These are phyloP conservation scores for Colletotrichum sp. DNA, from an alignment of 2,329 filamentous ascomycete species.

Conservation along the genomic window DNA sequence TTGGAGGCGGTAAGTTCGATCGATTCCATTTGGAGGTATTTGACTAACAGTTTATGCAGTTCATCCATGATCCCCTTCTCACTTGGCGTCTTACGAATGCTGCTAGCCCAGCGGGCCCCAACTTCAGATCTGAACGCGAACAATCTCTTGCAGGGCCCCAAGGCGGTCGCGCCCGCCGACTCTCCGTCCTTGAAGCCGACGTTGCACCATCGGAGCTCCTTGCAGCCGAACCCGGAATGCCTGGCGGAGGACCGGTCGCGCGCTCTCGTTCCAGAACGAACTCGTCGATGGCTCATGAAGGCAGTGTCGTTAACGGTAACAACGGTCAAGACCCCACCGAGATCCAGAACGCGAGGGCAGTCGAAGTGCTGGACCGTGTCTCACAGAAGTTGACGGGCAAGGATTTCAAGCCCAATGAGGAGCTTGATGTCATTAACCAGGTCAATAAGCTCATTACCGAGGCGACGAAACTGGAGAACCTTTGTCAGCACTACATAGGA, in stretches of 20 bases:
- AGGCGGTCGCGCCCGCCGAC: slow-evolving; percentile 62
- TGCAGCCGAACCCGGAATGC: slow-evolving; percentile 43
- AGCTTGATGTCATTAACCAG: slow-evolving; percentile 84
- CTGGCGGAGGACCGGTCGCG: slow-evolving; percentile 46
- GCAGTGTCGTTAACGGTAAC: slow-evolving; percentile 40
- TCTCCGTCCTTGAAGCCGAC: slow-evolving; percentile 72
- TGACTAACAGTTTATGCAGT: slow-evolving; percentile 57
- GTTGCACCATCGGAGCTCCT: slow-evolving; percentile 65
- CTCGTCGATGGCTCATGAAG: slow-evolving; percentile 50
- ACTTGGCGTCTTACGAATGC: slow-evolving; percentile 87
- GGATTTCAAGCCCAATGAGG: slow-evolving; percentile 87
- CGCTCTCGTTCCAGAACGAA: slow-evolving; percentile 65
- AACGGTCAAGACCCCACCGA: slow-evolving; percentile 61
- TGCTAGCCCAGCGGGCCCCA: slow-evolving; percentile 68
- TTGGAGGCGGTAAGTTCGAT: slow-evolving; percentile 83
- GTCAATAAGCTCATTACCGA: slow-evolving; percentile 95
- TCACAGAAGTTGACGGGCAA: slow-evolving; percentile 94
- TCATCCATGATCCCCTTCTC: slow-evolving; percentile 98
- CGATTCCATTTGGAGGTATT: background rate
- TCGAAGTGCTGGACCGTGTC: slow-evolving; percentile 90
- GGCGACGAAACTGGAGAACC: slow-evolving; percentile 94
- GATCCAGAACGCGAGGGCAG: slow-evolving; percentile 88
- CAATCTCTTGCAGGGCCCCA: slow-evolving; percentile 53
- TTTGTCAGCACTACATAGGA: slow-evolving; percentile 98
- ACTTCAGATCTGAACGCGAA: slow-evolving; percentile 68